Base-by-base conservation (phyloP, 306 rosid genomes). In the Rubus parviflorus region DNA sequence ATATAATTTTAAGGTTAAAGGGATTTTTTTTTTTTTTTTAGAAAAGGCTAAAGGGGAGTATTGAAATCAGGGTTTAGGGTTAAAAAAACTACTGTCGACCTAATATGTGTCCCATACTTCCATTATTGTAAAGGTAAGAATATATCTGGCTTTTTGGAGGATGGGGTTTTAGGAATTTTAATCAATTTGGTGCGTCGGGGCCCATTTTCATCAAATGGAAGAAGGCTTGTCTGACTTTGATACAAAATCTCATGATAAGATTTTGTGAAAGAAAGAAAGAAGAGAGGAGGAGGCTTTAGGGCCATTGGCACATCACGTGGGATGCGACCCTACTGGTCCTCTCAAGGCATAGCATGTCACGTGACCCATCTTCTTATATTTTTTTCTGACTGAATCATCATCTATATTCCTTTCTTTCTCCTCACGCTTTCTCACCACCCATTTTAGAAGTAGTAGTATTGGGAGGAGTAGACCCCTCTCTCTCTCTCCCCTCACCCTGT, bases 241-340 rank as follows among this genome's bases (percentile, higher is more conserved):
- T 52, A 56, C 82, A 89, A 87, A 83, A 89, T 87, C 85, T 84
- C 82, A 85, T 75, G 82, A 77, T 81, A 70, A 86, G 94, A 88
- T 86, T 67, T 83, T 76, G 90, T 79, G 83, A 61, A 77, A 37
- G 76, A 37, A 6, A 74, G 35, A 58, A 14, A 25, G 17, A 6
- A 25, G 42, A 25, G 45, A 7, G 11, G n/a, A 15, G 40, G 35
- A 13, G 19, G 15, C 8, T 5, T 11, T 11, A 79, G 73, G 85
- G 83, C 85, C 91, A 88, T 80, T 84, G 91, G 88, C 86, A n/a
- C 82, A 81, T 86, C 97, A 94, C 97, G 98, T 90, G 93, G 93
- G 83, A 73, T 83, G 51, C 75, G 97, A 47, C 94, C 96, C 92
- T 81, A 86, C 30, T 68, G 65, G 91, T 85, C 77, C 83, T 74